Evolutionary conservation across 1,139 yeast species (phyloP), one percentile per base, ranked within the genome.

Genomic region (Candida sp.): DNA sequence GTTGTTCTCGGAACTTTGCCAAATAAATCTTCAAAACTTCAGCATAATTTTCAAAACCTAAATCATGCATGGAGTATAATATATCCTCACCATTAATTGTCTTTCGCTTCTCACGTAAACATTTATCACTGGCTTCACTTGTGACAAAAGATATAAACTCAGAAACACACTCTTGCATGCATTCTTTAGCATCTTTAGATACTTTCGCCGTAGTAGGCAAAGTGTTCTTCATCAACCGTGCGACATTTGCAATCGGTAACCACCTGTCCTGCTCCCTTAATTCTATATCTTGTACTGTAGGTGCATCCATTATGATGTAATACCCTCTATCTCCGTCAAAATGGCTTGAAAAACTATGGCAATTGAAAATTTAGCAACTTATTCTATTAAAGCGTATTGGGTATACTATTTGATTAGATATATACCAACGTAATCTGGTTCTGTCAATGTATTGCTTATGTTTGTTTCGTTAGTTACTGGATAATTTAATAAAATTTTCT

Each of bases 51-150:
- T 83, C 89, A 61, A 83, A 83, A 25, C 89, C 89, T 38, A 83
- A 71, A 41, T 82, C 78, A 45, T 79, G 77, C 86, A 83, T 79
- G 21, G 87, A 82, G 60, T 77, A 82, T 48, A 83, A 63, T 21
- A 83, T 76, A 54, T 83, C 89, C 58, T 83, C 89, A 15, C 89
- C 89, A 56, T 82, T 83, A 36, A 83, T 77, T 2, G 89, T 83
- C 55, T 83, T 83, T 25, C 89, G 72, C 60, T 83, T 82, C 51
- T 83, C 89, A 33, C 83, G 71, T n/a, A 73, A 61, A 58, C 88
- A 82, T 53, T 77, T 77, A 50, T 84, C 89, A 43, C 82, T 75
- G 1, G 87, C 87, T 57, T 81, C 83, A 43, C 82, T 74, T 1
- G 86, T 81, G 40, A 81, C 74, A 55, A 81, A 81, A 12, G 84